Evolutionary conservation across 1,139 yeast species (phyloP).

Genomic region (Blastobotrys serpentis): DNA sequence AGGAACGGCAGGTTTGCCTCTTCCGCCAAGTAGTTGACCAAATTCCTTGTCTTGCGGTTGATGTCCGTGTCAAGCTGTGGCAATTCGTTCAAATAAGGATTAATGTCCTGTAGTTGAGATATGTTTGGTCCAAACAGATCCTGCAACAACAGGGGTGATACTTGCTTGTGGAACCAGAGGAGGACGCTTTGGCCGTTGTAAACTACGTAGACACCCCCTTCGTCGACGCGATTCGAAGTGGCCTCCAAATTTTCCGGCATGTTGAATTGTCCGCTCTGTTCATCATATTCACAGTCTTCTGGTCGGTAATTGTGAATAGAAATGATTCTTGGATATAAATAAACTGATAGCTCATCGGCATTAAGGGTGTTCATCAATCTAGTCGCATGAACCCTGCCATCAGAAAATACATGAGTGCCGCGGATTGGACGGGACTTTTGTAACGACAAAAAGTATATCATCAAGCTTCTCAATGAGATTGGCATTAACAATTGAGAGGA

Average conservation of each 20-base stretch:
- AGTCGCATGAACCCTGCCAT: slow-evolving; percentile 57
- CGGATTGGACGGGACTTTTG: slow-evolving; percentile 67
- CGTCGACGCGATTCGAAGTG: slow-evolving; percentile 47
- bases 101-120: slow-evolving; percentile 47
- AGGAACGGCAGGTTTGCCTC: slow-evolving; percentile 45
- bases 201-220: slow-evolving; percentile 75
- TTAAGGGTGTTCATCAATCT: slow-evolving; percentile 57
- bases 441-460: slow-evolving; percentile 66
- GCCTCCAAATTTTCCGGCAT: slow-evolving; percentile 53
- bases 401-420: slow-evolving; percentile 36
- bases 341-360: slow-evolving; percentile 57
- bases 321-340: slow-evolving; percentile 77
- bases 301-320: slow-evolving; percentile 68
- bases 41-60: slow-evolving; percentile 63
- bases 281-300: slow-evolving; percentile 44
- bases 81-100: slow-evolving; percentile 53
- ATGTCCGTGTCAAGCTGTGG: slow-evolving; percentile 73
- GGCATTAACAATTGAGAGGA: slow-evolving; percentile 78
- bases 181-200: slow-evolving; percentile 66
- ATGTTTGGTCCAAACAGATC: slow-evolving; percentile 71
- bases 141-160: slow-evolving; percentile 62
- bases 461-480: slow-evolving; percentile 69
- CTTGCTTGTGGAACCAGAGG: slow-evolving; percentile 71
- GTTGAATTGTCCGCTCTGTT: slow-evolving; percentile 40
- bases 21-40: slow-evolving; percentile 53